Conservation (phyloP, 768 basidiomycete genomes). For the Xanthoconium stramineum region DNA sequence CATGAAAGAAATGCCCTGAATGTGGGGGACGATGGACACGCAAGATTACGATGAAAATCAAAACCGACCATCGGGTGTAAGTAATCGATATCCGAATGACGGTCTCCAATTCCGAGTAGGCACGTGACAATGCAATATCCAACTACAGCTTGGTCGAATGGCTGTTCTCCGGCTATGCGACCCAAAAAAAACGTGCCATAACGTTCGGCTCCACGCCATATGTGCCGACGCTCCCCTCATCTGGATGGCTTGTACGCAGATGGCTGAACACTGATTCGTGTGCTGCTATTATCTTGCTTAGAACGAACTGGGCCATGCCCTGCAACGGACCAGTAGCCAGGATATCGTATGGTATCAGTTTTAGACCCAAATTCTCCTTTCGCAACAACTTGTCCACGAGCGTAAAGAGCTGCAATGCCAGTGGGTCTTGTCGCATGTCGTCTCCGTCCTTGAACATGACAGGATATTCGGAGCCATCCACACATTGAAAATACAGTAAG, state of each 20-base stretch:
- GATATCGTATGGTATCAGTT: slow-evolving; percentile 88
- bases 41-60: background rate
- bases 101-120: slow-evolving; percentile 92
- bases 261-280: slow-evolving; percentile 86
- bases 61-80: slow-evolving; percentile 80
- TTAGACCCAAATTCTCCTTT: slow-evolving; percentile 94
- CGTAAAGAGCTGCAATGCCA: slow-evolving; percentile 97
- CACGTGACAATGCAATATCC: slow-evolving; percentile 99
- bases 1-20: slow-evolving; percentile 93
- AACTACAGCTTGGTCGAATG: slow-evolving; percentile 48
- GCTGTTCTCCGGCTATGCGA: background rate
- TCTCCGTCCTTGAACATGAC: slow-evolving; percentile 99
- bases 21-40: slow-evolving; percentile 1
- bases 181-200: slow-evolving; percentile 62
- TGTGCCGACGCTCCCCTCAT: slow-evolving; percentile 92
- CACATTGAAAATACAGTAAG: slow-evolving; percentile 84
- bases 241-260: slow-evolving; percentile 79
- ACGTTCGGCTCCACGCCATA: slow-evolving; percentile 93
- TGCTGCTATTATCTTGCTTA: slow-evolving; percentile 92
- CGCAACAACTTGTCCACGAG: slow-evolving; percentile 92
- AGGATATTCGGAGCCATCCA: slow-evolving; percentile 82
- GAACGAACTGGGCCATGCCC: slow-evolving; percentile 95
- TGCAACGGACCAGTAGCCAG: slow-evolving; percentile 88
- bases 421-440: slow-evolving; percentile 97
- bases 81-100: slow-evolving; percentile 90